phyloP scores from a whole-genome alignment of 352 stramenopile species.

The Halophytophthora batemanensis region DNA sequence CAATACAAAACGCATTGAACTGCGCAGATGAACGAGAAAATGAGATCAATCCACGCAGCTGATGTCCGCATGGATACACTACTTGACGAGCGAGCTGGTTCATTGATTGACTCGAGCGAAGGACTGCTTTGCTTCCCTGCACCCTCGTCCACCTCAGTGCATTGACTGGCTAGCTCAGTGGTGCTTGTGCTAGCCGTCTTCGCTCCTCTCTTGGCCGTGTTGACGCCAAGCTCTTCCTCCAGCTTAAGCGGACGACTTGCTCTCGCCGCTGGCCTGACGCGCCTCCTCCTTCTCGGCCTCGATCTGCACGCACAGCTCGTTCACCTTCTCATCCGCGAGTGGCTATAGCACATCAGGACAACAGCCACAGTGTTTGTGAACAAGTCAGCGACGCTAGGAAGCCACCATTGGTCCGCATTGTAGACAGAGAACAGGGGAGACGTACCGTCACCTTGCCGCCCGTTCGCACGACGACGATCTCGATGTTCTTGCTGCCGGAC shows the following conservation, averaged over 20 bases:
- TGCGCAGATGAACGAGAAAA: too few relatives aligned
- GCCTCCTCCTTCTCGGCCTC: constrained; percentile 84
- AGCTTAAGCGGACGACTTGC: constrained; percentile 66
- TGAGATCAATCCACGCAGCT: too few relatives aligned
- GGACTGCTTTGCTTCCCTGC: too few relatives aligned
- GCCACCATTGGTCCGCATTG: neutral
- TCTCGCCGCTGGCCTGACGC: constrained; percentile 63
- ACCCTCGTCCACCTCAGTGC: too few relatives aligned
- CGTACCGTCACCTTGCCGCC: constrained; percentile 70
- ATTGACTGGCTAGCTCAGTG: too few relatives aligned
- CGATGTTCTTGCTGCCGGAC: constrained; percentile 98
- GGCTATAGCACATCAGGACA: constrained; percentile 25
- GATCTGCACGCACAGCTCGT: constrained; percentile 75
- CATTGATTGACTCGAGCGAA: too few relatives aligned
- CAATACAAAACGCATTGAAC: too few relatives aligned
- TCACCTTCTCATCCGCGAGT: constrained; percentile 74
- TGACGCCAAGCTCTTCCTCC: constrained; percentile 12
- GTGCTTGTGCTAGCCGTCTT: constrained; percentile 1
- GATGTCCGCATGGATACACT: too few relatives aligned
- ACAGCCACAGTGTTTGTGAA: neutral
- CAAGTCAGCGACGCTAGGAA: neutral
- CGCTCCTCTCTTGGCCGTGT: constrained; percentile 9
- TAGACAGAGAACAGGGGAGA: neutral
- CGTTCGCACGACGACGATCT: constrained; percentile 93
- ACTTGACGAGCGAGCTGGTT: too few relatives aligned